Evolutionary conservation across 2,329 filamentous ascomycete species (phyloP).

Genomic region (Simplicillium aogashimaense): DNA sequence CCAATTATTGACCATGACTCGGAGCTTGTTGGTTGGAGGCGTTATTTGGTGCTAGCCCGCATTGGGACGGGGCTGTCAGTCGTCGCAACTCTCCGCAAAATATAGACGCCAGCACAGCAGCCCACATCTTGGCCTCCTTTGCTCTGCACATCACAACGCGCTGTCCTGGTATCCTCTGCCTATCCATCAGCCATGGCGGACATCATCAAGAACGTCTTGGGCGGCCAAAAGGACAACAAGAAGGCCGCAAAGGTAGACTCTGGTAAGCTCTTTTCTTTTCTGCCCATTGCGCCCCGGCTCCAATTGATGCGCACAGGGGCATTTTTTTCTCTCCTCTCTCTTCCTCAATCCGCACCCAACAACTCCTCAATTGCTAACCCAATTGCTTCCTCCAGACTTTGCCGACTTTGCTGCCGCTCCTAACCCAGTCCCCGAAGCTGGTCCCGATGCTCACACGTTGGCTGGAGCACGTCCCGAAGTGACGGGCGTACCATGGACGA

Average conservation of each 20-base stretch:
- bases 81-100: too few relatives aligned
- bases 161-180: too few relatives aligned
- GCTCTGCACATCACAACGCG: too few relatives aligned
- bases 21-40: too few relatives aligned
- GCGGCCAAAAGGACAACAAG: not conserved
- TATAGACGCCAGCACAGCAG: too few relatives aligned
- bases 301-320: too few relatives aligned
- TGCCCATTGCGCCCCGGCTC: too few relatives aligned
- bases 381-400: slow-evolving; percentile 54
- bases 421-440: slow-evolving; percentile 48
- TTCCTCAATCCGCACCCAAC: not conserved
- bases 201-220: not conserved
- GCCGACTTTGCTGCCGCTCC: slow-evolving; percentile 82
- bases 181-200: not conserved
- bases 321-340: not conserved
- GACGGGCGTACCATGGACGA: slow-evolving; percentile 61
- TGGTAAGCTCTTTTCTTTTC: not conserved
- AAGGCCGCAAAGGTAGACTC: not conserved
- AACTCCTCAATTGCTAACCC: slow-evolving; percentile 13
- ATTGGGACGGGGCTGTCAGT: too few relatives aligned
- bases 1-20: too few relatives aligned
- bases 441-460: slow-evolving; percentile 35
- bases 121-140: too few relatives aligned
- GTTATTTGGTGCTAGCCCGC: too few relatives aligned
- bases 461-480: slow-evolving; percentile 34